phyloP scores from a whole-genome alignment of 139 green algal genomes.

The Coccomyxa sp. region DNA sequence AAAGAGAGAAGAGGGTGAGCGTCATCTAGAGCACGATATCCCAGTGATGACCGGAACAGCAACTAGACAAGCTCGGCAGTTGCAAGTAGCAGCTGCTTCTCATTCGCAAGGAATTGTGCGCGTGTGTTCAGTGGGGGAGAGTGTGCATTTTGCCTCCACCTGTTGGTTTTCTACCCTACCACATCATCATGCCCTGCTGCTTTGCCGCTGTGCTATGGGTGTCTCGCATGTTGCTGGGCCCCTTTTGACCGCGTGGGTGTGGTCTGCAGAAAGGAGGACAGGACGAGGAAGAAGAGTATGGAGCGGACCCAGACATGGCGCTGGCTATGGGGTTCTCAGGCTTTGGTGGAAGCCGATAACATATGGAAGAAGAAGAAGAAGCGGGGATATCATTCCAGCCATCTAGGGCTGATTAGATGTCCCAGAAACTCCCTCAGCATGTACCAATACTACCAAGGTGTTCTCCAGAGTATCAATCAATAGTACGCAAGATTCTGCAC shows the following conservation, averaged over 20 bases:
- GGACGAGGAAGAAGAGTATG: slow-evolving; percentile 52
- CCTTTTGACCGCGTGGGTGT: neutral
- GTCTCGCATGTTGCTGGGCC: neutral
- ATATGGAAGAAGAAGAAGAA: no score
- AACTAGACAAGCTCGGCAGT: neutral
- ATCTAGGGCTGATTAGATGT: no score
- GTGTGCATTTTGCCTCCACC: neutral
- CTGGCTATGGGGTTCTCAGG: slow-evolving; percentile 92
- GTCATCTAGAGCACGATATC: no score
- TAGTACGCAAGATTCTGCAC: no score
- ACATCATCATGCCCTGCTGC: neutral
- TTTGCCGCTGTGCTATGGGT: neutral
- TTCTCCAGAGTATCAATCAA: no score
- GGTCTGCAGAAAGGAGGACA: slow-evolving; percentile 12
- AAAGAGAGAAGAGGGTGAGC: slow-evolving; percentile 19
- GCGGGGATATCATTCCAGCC: no score
- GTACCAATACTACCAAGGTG: no score
- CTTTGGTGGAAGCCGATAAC: slow-evolving; percentile 64
- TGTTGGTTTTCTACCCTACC: no score
- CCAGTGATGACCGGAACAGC: neutral
- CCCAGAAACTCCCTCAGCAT: no score
- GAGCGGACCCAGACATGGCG: slow-evolving; percentile 78
- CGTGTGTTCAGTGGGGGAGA: neutral
- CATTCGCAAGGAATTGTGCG: no score
- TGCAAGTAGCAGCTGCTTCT: neutral